phyloP scores from a whole-genome alignment of 768 basidiomycete genomes.

The Serendipita sp. region DNA sequence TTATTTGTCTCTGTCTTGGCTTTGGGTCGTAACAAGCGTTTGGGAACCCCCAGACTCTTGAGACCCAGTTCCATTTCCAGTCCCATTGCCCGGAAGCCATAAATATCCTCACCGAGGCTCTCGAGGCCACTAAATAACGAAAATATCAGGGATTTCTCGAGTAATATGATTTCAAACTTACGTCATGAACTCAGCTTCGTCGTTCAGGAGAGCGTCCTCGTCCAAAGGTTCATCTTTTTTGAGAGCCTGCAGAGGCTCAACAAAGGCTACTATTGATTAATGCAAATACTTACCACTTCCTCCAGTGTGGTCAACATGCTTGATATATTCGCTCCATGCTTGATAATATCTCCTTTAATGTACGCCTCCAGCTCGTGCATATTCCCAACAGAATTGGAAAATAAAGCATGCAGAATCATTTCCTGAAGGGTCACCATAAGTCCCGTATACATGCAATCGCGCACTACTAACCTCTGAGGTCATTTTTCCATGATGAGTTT shows the following conservation, averaged over 20 bases:
- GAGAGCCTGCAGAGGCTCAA: conserved; percentile 16
- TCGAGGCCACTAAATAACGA: not conserved
- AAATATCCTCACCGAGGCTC: conserved; percentile 58
- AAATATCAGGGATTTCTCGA: not conserved
- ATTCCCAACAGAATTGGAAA: conserved; percentile 71
- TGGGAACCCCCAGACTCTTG: conserved; percentile 60
- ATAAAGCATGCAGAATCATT: conserved; percentile 80
- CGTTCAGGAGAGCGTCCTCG: conserved; percentile 47
- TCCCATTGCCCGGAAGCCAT: conserved; percentile 74
- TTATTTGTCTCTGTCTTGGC: conserved; percentile 25
- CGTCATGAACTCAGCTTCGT: conserved; percentile 52
- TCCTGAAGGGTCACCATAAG: conserved; percentile 35
- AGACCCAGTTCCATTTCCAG: conserved; percentile 76
- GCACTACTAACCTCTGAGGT: conserved; percentile 51
- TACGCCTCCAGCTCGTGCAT: conserved; percentile 72
- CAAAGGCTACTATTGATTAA: not conserved
- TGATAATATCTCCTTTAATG: conserved; percentile 73
- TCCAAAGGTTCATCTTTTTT: conserved; percentile 28
- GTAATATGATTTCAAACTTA: conserved; percentile 17
- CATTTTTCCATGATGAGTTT: conserved; percentile 69
- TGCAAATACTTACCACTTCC: conserved; percentile 42
- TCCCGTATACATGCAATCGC: not conserved
- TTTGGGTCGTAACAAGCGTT: conserved; percentile 54
- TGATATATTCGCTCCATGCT: conserved; percentile 55
- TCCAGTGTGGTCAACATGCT: conserved; percentile 81